These are phyloP conservation scores for Dactylonectria estremocensis DNA, from an alignment of 2,329 filamentous ascomycete species.

Conservation along the genomic window DNA sequence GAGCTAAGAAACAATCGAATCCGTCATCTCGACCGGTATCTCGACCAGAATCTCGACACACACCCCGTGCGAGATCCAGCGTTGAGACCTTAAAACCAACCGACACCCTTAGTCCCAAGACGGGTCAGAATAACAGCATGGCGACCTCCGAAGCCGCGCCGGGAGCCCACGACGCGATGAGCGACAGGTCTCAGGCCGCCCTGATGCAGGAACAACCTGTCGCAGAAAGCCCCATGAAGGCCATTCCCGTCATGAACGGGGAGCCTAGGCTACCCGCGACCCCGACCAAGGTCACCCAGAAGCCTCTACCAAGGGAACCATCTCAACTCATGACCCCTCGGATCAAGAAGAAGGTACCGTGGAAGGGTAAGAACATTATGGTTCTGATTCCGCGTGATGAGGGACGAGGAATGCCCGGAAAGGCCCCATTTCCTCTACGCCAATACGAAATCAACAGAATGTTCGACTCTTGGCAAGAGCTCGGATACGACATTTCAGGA, in stretches of 20 bases:
- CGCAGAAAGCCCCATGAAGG: constrained; percentile 47
- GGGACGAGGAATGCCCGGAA: constrained; percentile 72
- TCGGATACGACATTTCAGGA: constrained; percentile 78
- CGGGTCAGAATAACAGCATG: constrained; percentile 53
- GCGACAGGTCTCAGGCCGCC: constrained; percentile 46
- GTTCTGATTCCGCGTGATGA: constrained; percentile 79
- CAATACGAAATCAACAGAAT: constrained; percentile 72
- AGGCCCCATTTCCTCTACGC: constrained; percentile 68
- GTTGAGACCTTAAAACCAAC: constrained; percentile 68
- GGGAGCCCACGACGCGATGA: constrained; percentile 47
- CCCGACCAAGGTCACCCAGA: constrained; percentile 54
- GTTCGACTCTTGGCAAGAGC: constrained; percentile 76
- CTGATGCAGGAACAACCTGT: constrained; percentile 45
- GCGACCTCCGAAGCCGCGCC: constrained; percentile 50
- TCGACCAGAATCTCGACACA: constrained; percentile 54
- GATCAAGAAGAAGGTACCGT: constrained; percentile 79
- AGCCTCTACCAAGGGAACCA: constrained; percentile 56
- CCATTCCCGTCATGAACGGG: constrained; percentile 43
- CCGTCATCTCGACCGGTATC: constrained; percentile 48
- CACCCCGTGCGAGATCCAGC: constrained; percentile 66
- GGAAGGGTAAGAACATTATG: constrained; percentile 82
- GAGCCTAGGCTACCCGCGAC: constrained; percentile 52
- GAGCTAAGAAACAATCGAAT: constrained; percentile 51
- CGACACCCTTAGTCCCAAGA: constrained; percentile 45
- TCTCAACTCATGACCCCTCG: constrained; percentile 63